Evolutionary conservation across 768 basidiomycete genomes (phyloP), one percentile per base, ranked within the genome.

Genomic region (Podaxis pistillaris): DNA sequence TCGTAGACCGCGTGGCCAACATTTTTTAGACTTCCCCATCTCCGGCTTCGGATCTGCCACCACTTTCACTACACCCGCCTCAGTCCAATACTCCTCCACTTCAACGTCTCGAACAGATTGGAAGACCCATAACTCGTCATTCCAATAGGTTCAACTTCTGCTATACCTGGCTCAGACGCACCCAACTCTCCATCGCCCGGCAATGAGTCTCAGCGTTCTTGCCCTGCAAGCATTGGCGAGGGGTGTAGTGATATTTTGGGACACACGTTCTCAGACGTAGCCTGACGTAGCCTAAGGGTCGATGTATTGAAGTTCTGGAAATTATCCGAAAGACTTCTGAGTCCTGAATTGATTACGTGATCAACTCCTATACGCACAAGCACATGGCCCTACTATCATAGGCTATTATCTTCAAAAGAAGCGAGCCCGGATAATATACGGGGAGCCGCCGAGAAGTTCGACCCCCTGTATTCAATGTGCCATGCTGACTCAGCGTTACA

Each of bases 141-240:
- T 36, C 73, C 74, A n/a, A 65, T 73, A 22, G 62, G 65, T n/a
- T 58, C 58, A n/a, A 71, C 66, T 41, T 71, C 69, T 47, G 69
- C 70, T n/a, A 66, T 76, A 19, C 73, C 69, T 8, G 60, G 68
- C 38, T 61, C 70, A 33, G 70, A 72, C 55, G 67, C 69, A 62
- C 71, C 74, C 60, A 74, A 75, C 63, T 74, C 72, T 59, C 72
- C 24, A 33, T 24, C 75, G 75, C 71, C 73, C 74, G 1, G 73
- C 73, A 1, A 74, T 68, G 58, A 75, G 76, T 60, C 68, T 50
- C 4, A 15, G 12, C 24, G 12, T 50, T 26, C 47, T 12, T 19
- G 41, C 41, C 41, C n/a, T 19, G n/a, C 41, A 44, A 44, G 33
- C 0, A 13, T 5, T 44, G 41, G 15, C 47, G 19, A n/a, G 11